phyloP scores from a whole-genome alignment of 345 rosid genomes.

The Raphanus raphanistrum region DNA sequence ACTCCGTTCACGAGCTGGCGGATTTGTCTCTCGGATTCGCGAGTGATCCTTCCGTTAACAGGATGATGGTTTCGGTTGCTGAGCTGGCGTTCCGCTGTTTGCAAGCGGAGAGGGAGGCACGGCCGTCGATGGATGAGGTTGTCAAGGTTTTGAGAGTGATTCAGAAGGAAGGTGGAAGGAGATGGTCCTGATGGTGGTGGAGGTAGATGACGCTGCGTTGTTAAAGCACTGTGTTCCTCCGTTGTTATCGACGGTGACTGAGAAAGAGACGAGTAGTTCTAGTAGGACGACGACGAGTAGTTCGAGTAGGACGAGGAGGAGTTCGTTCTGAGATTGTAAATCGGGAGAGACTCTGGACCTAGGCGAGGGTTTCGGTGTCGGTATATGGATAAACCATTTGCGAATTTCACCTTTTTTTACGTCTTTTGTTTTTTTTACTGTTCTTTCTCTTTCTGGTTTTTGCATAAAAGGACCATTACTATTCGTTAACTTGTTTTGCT shows the following conservation, averaged over 20 bases:
- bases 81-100: constrained; percentile 92
- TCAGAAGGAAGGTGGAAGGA: constrained; percentile 5
- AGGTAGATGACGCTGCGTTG: constrained; percentile 24
- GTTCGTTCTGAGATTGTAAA: constrained; percentile 24
- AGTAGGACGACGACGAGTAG: constrained; percentile 21
- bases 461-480: neutral
- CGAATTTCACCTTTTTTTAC: neutral
- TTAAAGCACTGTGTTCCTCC: constrained; percentile 14
- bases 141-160: constrained; percentile 42
- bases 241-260: constrained; percentile 31
- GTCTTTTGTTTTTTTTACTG: neutral
- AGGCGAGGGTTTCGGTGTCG: neutral
- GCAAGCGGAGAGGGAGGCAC: constrained; percentile 66
- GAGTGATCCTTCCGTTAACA: constrained; percentile 70
- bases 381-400: neutral
- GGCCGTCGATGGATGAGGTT: constrained; percentile 84
- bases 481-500: neutral
- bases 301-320: neutral
- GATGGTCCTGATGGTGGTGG: constrained; percentile 11
- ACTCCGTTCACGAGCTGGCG: constrained; percentile 67
- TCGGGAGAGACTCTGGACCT: neutral
- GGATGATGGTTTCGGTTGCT: constrained; percentile 63
- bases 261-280: constrained; percentile 26
- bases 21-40: constrained; percentile 65
- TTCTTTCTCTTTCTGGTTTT: neutral